Evolutionary conservation across 2,329 filamentous ascomycete species (phyloP).

Genomic region (Ophiostoma novo-ulmi): DNA sequence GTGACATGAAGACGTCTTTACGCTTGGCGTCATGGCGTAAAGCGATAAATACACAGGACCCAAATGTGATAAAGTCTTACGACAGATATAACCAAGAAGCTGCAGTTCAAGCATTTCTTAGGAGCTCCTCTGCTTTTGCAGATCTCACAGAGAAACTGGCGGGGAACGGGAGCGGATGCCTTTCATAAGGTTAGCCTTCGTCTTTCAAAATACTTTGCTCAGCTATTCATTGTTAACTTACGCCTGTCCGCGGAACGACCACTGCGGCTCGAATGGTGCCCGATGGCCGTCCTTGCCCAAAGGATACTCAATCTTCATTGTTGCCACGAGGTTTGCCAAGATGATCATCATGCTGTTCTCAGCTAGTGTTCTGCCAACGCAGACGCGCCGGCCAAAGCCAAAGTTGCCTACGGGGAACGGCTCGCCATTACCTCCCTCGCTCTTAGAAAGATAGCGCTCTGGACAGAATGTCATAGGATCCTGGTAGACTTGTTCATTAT

Average conservation of each 20-base stretch:
- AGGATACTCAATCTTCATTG: neutral
- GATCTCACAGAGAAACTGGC: neutral
- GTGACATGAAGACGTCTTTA: too few relatives aligned
- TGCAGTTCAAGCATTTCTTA: neutral
- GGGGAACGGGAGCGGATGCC: neutral
- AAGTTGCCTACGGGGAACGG: conserved; percentile 42
- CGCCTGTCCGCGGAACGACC: conserved; percentile 3
- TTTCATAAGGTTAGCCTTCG: neutral
- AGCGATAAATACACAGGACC: too few relatives aligned
- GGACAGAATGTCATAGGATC: conserved; percentile 40
- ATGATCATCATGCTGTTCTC: conserved; percentile 14
- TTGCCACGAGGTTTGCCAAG: conserved; percentile 7
- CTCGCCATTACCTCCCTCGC: conserved; percentile 35
- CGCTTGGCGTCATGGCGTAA: too few relatives aligned
- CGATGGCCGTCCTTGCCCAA: neutral
- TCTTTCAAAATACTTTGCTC: neutral
- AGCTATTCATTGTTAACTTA: neutral
- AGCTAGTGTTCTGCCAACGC: conserved; percentile 34
- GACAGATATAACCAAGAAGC: neutral
- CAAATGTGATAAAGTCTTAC: too few relatives aligned
- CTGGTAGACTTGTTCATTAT: conserved; percentile 39
- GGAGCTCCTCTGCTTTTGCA: neutral
- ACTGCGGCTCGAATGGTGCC: neutral
- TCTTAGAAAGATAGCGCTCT: conserved; percentile 33
- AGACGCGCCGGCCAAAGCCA: conserved; percentile 50